These are phyloP conservation scores for Saccharomyces kudriavzevii DNA, from an alignment of 805 yeast species.

Conservation along the genomic window DNA sequence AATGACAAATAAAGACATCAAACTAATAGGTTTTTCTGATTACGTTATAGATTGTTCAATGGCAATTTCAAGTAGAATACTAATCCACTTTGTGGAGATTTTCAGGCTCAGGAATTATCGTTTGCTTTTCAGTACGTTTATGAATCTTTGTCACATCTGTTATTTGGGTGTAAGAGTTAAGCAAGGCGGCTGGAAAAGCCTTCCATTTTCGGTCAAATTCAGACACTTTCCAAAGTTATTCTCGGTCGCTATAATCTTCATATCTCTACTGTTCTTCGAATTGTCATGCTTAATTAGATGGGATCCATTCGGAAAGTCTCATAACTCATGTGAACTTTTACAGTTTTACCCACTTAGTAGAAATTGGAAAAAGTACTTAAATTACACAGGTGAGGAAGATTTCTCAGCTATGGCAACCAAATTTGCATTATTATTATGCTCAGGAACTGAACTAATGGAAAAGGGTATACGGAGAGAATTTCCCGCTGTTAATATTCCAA, in stretches of 20 bases:
- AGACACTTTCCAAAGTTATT: constrained; percentile 56
- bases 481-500: constrained; percentile 14
- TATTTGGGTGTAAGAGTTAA: constrained; percentile 38
- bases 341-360: constrained; percentile 26
- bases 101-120: constrained; percentile 46
- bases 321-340: constrained; percentile 15
- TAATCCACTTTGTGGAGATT: constrained; percentile 56
- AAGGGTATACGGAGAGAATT: constrained; percentile 24
- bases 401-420: constrained; percentile 17
- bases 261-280: constrained; percentile 47
- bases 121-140: constrained; percentile 52
- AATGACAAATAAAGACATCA: constrained; percentile 5
- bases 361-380: constrained; percentile 32
- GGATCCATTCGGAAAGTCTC: constrained; percentile 15
- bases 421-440: constrained; percentile 19
- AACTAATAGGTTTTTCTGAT: background rate
- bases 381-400: constrained; percentile 29
- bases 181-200: constrained; percentile 31
- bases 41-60: constrained; percentile 34
- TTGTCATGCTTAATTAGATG: constrained; percentile 54
- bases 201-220: constrained; percentile 52
- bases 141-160: constrained; percentile 46
- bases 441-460: constrained; percentile 15
- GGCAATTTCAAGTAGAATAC: constrained; percentile 50
- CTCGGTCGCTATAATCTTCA: constrained; percentile 43